Base-by-base conservation (phyloP, 2,329 filamentous ascomycete genomes). In the Rhytidhysteron rufulum region DNA sequence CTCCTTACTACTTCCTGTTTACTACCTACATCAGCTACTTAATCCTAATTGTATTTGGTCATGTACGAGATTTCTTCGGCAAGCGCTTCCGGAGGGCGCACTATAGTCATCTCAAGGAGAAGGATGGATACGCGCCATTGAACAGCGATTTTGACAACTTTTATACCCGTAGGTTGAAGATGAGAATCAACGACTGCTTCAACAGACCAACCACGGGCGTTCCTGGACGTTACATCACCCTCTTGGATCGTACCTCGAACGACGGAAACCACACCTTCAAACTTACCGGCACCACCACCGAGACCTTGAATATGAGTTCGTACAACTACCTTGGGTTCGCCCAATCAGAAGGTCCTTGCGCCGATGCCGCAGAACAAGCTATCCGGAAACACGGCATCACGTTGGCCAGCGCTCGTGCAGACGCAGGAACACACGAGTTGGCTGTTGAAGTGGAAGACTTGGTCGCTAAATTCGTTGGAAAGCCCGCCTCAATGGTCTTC, bases 71-170 rank as follows among this genome's bases (percentile, higher is more conserved):
- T 66, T 97, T 96, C 70, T 97, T 98, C 63, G 91, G 93, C 66
- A 96, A 97, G 75, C 82, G 87, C 47, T 96, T 98, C 70, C 85
- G 85, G 62, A 81, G 89, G 65, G 81, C 86, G 62, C 85, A 88
- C 58, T 97, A 97, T 68, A 83, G 81, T 60, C 85, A 93, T 55
- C 74, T 97, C 57, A 86, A 86, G 62, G 78, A 85, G 27, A 79
- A 81, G 50, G 88, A 95, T 62, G 93, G 93, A 47, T 97, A 95
- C 61, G 93, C 91, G 9, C 89, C 93, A 2, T 77, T 98, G 50
- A 97, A 96, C 68, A 94, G 89, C 57, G 93, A 98, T 67, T 98
- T 98, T 62, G 93, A 98, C 73, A 97, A 91, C 68, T 98, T 98
- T 67, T 98, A 98, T 69, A 88, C 91, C 42, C 82, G 93, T 42